A percentile compares a stretch with the other conserved stretches of the same genome.
These are phyloP conservation scores for Clitoria ternatea DNA, from an alignment of 306 rosid species.

Conservation along the genomic window DNA sequence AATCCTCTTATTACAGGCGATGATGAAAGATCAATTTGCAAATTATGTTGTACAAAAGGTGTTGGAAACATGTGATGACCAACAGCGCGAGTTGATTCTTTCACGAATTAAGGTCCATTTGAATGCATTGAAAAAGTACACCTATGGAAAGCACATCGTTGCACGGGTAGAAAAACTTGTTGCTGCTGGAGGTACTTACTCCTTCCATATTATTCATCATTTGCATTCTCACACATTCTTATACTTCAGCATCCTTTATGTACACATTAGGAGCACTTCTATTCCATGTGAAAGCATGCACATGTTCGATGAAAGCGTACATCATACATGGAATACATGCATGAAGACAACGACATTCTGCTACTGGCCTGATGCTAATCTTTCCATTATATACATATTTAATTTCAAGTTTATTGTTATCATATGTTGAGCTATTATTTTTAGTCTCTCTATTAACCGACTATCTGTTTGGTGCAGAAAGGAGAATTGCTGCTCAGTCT, in stretches of 20 bases:
- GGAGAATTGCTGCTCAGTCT: constrained; percentile 95
- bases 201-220: too few relatives aligned
- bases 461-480: constrained; percentile 49
- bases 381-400: background rate
- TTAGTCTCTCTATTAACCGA: constrained; percentile 7
- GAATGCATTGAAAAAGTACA: constrained; percentile 91
- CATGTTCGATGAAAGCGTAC: too few relatives aligned
- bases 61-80: constrained; percentile 93
- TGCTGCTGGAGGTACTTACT: constrained; percentile 81
- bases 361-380: too few relatives aligned
- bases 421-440: background rate
- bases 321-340: background rate
- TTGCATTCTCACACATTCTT: background rate
- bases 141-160: constrained; percentile 90
- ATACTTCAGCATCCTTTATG: background rate
- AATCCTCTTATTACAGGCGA: constrained; percentile 31
- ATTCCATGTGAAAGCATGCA: too few relatives aligned
- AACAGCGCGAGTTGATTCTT: constrained; percentile 85
- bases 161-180: constrained; percentile 98
- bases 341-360: background rate
- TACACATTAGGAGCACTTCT: too few relatives aligned
- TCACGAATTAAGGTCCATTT: constrained; percentile 90
- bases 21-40: constrained; percentile 98
- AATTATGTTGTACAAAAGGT: constrained; percentile 95
- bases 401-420: background rate